Percentiles rank a stretch among this genome's conserved stretches.
These are phyloP conservation scores for Tuber umbilicatum DNA, from an alignment of 495 filamentous ascomycete genomes.

Conservation along the genomic window DNA sequence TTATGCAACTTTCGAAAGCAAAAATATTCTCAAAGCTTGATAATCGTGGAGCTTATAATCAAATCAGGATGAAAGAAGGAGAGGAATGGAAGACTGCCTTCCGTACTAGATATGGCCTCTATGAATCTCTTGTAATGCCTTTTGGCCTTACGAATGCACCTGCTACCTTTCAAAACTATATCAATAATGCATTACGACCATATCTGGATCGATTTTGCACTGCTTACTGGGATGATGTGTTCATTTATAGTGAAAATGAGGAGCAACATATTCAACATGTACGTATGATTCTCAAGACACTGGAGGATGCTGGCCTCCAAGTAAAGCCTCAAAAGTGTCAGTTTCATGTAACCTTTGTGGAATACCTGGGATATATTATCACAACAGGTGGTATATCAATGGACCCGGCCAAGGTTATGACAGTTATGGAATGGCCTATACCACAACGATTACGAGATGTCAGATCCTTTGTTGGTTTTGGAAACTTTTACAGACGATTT, in stretches of 20 bases:
- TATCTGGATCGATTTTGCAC: constrained; percentile 23
- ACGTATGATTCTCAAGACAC: not conserved
- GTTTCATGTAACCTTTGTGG: not conserved
- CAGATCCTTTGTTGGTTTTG: constrained; percentile 20
- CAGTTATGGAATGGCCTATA: constrained; percentile 14
- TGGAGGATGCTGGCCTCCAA: not conserved
- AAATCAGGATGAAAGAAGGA: too few relatives aligned
- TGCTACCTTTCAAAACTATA: constrained; percentile 8
- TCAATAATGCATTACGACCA: constrained; percentile 8
- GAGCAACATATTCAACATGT: constrained; percentile 25
- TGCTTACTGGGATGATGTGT: constrained; percentile 42
- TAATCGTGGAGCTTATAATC: not conserved
- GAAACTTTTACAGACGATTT: constrained; percentile 20
- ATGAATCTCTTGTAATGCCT: constrained; percentile 39
- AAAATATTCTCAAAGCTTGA: constrained; percentile 12
- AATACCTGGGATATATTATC: not conserved
- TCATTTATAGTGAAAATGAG: constrained; percentile 37
- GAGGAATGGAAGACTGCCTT: constrained; percentile 45
- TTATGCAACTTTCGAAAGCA: constrained; percentile 5
- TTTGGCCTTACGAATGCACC: constrained; percentile 11
- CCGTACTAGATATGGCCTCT: constrained; percentile 29
- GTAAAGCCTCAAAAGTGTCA: not conserved
- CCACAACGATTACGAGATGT: constrained; percentile 17
- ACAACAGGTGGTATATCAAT: not conserved
- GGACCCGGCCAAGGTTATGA: constrained; percentile 9